These are phyloP conservation scores for Agaricales sp. DNA, from an alignment of 1,284 basidiomycete species.

Conservation along the genomic window DNA sequence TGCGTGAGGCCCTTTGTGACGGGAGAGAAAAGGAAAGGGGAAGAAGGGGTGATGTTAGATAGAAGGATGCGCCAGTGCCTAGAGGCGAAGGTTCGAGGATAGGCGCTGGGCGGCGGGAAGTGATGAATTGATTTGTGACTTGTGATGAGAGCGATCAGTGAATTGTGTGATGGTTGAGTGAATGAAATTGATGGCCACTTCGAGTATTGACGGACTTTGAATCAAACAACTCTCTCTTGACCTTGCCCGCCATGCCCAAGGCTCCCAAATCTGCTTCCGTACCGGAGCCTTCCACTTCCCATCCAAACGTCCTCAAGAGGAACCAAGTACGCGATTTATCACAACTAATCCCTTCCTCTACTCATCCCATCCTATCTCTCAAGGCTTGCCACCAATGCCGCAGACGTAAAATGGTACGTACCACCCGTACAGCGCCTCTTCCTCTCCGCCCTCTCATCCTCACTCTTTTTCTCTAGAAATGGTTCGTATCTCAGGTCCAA, in stretches of 20 bases:
- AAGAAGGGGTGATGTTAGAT: background rate
- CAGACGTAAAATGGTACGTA: constrained; percentile 57
- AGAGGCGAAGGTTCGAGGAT: background rate
- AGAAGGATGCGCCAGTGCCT: background rate
- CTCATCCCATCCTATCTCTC: constrained; percentile 3
- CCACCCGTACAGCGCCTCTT: constrained; percentile 5
- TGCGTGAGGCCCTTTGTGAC: background rate
- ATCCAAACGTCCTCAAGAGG: constrained; percentile 45
- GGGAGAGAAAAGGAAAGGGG: background rate
- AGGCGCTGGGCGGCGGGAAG: background rate
- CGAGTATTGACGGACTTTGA: background rate
- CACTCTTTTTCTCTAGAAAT: constrained; percentile 37
- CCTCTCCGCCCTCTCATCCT: constrained; percentile 5
- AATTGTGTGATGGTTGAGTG: background rate
- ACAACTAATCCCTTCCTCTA: constrained; percentile 3
- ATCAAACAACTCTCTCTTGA: background rate
- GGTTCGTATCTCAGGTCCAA: constrained; percentile 26
- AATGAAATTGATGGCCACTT: background rate
- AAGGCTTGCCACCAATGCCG: constrained; percentile 47
- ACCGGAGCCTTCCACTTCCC: constrained; percentile 9
- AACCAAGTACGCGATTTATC: constrained; percentile 40
- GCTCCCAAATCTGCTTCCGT: background rate
- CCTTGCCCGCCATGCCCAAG: constrained; percentile 1
- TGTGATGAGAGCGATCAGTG: background rate
- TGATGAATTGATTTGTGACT: background rate